A percentile compares a stretch with the other conserved stretches of the same genome.
Evolutionary conservation across 2,329 filamentous ascomycete genomes (phyloP).

Genomic region (Cercospora janseana): DNA sequence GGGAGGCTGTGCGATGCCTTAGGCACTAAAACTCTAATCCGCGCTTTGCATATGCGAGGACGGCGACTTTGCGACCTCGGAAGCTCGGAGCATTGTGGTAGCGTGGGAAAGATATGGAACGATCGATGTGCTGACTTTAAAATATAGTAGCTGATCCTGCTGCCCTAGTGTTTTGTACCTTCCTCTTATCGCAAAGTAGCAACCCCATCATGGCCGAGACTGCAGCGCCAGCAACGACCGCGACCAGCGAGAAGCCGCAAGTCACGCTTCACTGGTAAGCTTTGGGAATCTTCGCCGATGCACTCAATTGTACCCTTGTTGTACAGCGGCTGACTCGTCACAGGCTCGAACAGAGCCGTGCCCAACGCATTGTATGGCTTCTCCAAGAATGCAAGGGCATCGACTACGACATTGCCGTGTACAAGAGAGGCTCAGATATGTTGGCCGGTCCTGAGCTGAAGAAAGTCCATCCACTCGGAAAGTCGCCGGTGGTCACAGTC

Average conservation of each 20-base stretch:
- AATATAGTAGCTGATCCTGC: background rate
- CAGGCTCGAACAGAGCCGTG: conserved; percentile 80
- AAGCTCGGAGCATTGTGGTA: conserved; percentile 2
- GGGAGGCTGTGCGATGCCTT: background rate
- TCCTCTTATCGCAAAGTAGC: conserved; percentile 2
- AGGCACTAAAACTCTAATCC: background rate
- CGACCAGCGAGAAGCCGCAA: conserved; percentile 44
- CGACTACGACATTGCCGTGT: conserved; percentile 75
- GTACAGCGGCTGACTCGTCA: background rate
- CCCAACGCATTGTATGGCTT: conserved; percentile 81
- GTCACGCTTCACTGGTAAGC: conserved; percentile 64
- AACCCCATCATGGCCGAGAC: conserved; percentile 24
- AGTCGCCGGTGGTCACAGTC: conserved; percentile 76
- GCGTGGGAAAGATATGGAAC: conserved; percentile 1
- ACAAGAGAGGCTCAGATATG: conserved; percentile 64
- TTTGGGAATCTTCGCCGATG: background rate
- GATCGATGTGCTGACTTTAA: conserved; percentile 5
- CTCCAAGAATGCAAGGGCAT: conserved; percentile 73
- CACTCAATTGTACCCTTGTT: background rate
- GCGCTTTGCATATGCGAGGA: background rate
- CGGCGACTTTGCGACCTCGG: conserved; percentile 5
- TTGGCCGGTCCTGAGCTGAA: conserved; percentile 75
- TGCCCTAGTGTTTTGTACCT: background rate
- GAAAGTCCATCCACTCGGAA: conserved; percentile 79
- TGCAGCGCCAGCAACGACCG: conserved; percentile 22